Evolutionary conservation across 805 yeast genomes (phyloP), one percentile per base, ranked within the genome.

Genomic region (Yarrowia deformans): DNA sequence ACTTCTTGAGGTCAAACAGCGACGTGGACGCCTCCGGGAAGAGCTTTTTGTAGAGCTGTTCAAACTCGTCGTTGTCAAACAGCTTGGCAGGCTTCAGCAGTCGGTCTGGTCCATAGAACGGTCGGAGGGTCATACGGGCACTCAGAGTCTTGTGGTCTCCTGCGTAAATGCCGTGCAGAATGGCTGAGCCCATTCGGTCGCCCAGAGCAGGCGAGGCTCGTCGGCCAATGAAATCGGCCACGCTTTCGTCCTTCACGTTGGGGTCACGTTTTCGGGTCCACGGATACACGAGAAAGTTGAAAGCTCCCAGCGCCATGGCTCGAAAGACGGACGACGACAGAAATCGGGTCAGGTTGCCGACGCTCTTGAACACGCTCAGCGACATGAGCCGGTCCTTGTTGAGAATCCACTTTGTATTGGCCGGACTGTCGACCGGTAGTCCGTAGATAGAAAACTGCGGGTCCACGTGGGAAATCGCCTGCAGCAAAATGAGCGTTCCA

Each of bases 81-180:
- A 35, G 75, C 58, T 55, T 77, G 70, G 69, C 78, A 70, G 34
- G 82, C 79, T n/a, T 77, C 37, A 79, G 75, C 32, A 75, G 69
- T 8, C 78, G 70, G 75, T 93, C 97, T 56, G 88, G 77, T 13
- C 84, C 80, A 58, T 83, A 86, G 72, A 91, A 73, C 10, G 78
- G 73, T 3, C 88, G 87, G 71, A 91, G 75, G 0, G 91, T 82
- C 4, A 90, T 82, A 7, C 84, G 79, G 0, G 89, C 87, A 80
- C 97, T 90, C 61, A 94, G 78, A 69, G 84, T 80, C 7, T 82
- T 74, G 1, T 87, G 82, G 77, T 93, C 97, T n/a, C 91, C 95
- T 0, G 97, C 97, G 77, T 93, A 94, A 0, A 95, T 87, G 0
- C 99, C 99, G 75, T 93, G 92, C 76, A 90, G 81, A 4, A 93